Evolutionary conservation across 2,329 filamentous ascomycete species (phyloP), one percentile per base, ranked within the genome.

Genomic region (Colletotrichum agaves): DNA sequence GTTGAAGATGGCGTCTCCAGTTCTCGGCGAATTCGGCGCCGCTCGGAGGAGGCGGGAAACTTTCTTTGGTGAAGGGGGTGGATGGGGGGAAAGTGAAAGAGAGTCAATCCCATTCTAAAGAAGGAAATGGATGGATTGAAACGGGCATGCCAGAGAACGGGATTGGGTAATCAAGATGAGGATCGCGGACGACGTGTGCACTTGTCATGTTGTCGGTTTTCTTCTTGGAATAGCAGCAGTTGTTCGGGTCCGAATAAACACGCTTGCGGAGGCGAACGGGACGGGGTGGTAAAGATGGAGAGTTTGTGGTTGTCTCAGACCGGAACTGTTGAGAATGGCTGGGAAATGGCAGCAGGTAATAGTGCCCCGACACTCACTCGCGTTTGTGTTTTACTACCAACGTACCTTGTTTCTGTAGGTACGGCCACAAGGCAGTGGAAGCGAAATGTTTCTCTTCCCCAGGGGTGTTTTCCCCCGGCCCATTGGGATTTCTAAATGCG

Each of bases 181-280:
- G 35, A 46, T 43, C 17, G 21, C 27, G 41, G n/a, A 15, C 46
- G 46, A 53, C 33, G 15, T 31, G 50, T 27, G 59, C 50, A 63
- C 59, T 50, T 50, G 59, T 57, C 59, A 57, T 44, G 63, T 46
- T 35, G 63, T 63, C 46, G 35, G 50, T 37, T 27, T 46, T 15
- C 52, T 59, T 67, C 47, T 59, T 46, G 61, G 61, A 67, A 55
- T 64, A 67, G 64, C 17, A 58, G 52, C 64, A 37, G 37, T 19
- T 31, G 13, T 37, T 60, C 60, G 61, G 61, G 64, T 60, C 64
- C 64, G 64, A 55, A 17, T 23, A 5, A 47, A 50, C 31, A 44
- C 17, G 7, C 21, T 12, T 56, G 56, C 44, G 19, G 58, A 47
- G 50, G 19, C 17, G 60, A 58, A 19, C 15, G 41, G 13, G 8